These are phyloP conservation scores for Mrakiaceae sp. DNA, from an alignment of 1,284 basidiomycete genomes.

Conservation along the genomic window DNA sequence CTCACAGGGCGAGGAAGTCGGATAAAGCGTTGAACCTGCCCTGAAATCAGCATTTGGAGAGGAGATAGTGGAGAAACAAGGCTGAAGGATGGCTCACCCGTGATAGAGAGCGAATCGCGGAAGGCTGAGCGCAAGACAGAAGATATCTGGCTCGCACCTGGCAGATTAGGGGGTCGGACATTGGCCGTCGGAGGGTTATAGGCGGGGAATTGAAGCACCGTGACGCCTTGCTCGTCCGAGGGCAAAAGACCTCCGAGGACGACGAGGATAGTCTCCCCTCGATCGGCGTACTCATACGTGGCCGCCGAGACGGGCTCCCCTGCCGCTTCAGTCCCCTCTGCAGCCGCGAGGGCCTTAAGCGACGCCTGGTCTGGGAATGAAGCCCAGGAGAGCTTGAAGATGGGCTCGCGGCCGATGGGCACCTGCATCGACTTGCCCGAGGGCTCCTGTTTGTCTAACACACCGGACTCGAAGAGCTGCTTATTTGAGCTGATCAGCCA, in stretches of 20 bases:
- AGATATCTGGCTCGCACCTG: constrained; percentile 37
- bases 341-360: constrained; percentile 26
- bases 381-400: constrained; percentile 82
- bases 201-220: constrained; percentile 57
- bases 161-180: constrained; percentile 33
- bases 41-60: neutral
- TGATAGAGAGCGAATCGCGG: constrained; percentile 48
- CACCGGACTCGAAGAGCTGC: constrained; percentile 33
- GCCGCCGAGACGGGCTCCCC: constrained; percentile 28
- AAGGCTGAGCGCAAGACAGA: constrained; percentile 51
- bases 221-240: constrained; percentile 52
- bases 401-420: constrained; percentile 50
- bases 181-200: constrained; percentile 45
- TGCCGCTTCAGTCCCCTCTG: constrained; percentile 23
- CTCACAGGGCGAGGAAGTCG: constrained; percentile 50
- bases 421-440: constrained; percentile 15
- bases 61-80: neutral
- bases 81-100: constrained; percentile 10
- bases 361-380: constrained; percentile 46
- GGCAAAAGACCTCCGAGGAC: constrained; percentile 62
- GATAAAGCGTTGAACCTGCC: constrained; percentile 48
- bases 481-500: no score
- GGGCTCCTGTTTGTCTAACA: constrained; percentile 23
- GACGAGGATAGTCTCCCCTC: constrained; percentile 54
- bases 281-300: constrained; percentile 34